Base-by-base conservation (phyloP, 192 early-diverging fungal species). In the Phlyctochytrium bullatum region DNA sequence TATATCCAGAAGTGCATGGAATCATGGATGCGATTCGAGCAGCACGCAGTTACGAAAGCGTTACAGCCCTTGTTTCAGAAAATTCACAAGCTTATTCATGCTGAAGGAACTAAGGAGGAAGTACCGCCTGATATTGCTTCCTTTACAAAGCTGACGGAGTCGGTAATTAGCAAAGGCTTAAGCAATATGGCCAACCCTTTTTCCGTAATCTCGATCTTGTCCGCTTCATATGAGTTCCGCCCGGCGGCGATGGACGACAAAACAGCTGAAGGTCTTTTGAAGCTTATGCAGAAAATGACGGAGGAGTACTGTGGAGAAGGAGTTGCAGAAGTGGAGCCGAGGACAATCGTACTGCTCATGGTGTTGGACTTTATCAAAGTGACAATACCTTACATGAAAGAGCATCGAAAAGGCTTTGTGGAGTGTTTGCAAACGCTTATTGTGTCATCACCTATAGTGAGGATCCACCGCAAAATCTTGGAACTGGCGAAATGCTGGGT, bases 401-500 rank as follows among this genome's bases (percentile, higher is more conserved):
- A 99, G 63, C 88, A 91, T 59, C 88, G 98, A 16, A 88, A 90
- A 67, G 82, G 83, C 75, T 97, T 92, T 75, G 76, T 97, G 36
- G 87, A 88, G 2, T 83, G 84, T 30, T 72, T 99, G 3, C 87
- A 88, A 25, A 89, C 90, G 66, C 77, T 99, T 12, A 88, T 96
- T 62, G 93, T 96, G 66, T 86, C 90, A 53, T 87, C 91, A 3
- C 87, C 83, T n/a, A 88, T 94, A 59, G 69, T 82, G 10, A 86
- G 83, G 32, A 76, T 99, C 17, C 75, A 91, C 12, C 75, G 87
- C 4, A 82, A 85, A 2, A 89, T 98, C 28, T 75, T 98, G 59
- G 84, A 87, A 16, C 90, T 98, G 82, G 84, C 91, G 6, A 83
- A 88, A 30, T 86, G 89, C 52, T 99, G 98, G 98, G 85, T 98